Base-by-base conservation (phyloP, 1,139 yeast genomes). In the Kodamaea sp. region DNA sequence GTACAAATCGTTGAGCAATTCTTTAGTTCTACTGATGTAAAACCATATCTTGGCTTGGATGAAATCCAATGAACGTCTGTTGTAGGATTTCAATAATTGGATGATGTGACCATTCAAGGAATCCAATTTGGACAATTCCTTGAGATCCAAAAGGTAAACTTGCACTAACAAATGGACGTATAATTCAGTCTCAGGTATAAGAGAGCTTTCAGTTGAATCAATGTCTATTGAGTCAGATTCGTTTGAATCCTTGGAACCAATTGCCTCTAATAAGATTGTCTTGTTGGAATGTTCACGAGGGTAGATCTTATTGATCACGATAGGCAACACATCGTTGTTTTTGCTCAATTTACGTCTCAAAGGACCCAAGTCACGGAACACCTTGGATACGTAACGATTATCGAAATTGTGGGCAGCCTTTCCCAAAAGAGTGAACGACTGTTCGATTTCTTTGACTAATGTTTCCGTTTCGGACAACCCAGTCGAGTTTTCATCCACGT, bases 21-120 rank as follows among this genome's bases (percentile, higher is more conserved):
- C 98, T 47, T 80, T 79, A 4, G 90, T 78, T 59, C 96, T 78
- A 30, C 83, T 76, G 46, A 88, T 77, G 64, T 88, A 92, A 58
- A 90, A 94, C 97, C 98, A 94, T 43, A 86, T 73, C 59, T 90
- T 92, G 10, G 97, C 94, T 44, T 82, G 83, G 43, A 94, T 75
- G 51, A 85, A 80, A 59, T 94, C 98, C 46, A 92, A 67, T 3
- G 95, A 78, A 48, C 97, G 78, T 46, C 87, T 78, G 60, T 89
- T 89, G 63, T 82, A 83, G 14, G 72, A 59, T 38, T 76, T 72
- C 56, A 88, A 63, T 21, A 81, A 68, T 10, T 60, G 61, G 31
- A 92, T 73, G 12, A 84, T 74, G 20, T 63, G 55, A 12, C 59
- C 61, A 51, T 82, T 82, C 53, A 84, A 78, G 6, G 53, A 48